Base-by-base conservation (phyloP, 495 filamentous ascomycete species). In the Penicillium lividum region DNA sequence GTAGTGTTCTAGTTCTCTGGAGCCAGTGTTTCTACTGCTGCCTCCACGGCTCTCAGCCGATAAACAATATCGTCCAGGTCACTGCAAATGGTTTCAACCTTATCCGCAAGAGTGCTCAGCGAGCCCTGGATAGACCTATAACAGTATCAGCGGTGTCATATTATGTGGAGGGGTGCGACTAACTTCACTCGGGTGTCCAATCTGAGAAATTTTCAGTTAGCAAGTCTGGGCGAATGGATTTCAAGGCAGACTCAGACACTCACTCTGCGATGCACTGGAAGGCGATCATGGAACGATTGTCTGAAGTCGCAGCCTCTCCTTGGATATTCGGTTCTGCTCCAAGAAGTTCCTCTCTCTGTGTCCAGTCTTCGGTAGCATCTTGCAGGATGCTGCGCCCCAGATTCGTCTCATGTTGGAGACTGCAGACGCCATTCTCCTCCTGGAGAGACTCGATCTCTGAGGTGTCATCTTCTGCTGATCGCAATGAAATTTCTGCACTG, bases 201-300 rank as follows among this genome's bases (percentile, higher is more conserved):
- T 40, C 36, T 40, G 13, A 40, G 15, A 40, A n/a, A n/a, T n/a
- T 8, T 40, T n/a, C 6, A n/a, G 15, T 40, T 40, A 40, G 36
- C 36, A 40, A 13, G 11, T 15, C 15, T 40, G 4, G n/a, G 11
- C 4, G 33, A 40, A n/a, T 11, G n/a, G 36, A 40, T 40, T 40
- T n/a, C 15, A 51, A 10, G 10, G 30, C 15, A 18, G 29, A 31
- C 15, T 22, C 11, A 18, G 11, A 31, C 34, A 51, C 48, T 51
- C 15, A 51, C 48, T 51, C 48, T 6, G 29, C 22, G 25, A 34
- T 34, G n/a, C 48, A 51, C 34, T 51, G 16, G 16, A 51, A 22
- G 9, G 48, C 48, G 34, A 51, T 33, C 4, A 51, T 31, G 48
- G 15, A 22, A 51, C 22, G 34, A 18, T 16, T 18, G 25, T 34